phyloP scores from a whole-genome alignment of 1,139 yeast species.

The Taphrina confusa region DNA sequence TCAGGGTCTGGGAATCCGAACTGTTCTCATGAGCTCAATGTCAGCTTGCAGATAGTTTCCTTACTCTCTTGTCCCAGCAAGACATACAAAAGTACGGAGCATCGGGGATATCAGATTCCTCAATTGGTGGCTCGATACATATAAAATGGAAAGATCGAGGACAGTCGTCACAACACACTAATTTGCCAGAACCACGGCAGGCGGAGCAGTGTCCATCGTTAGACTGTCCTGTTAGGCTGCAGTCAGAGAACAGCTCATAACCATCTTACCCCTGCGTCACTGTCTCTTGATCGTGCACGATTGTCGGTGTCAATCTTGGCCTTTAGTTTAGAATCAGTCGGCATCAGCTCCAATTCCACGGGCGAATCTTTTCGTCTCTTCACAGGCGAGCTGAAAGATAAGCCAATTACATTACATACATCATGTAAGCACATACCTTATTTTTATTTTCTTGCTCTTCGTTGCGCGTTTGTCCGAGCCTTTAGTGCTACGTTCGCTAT shows the following conservation, averaged over 20 bases:
- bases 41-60: neutral
- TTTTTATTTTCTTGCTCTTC: slow-evolving; percentile 28
- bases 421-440: neutral
- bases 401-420: neutral
- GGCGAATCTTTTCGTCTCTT: slow-evolving; percentile 8
- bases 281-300: slow-evolving; percentile 15
- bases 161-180: slow-evolving; percentile 90
- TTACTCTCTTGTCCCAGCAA: slow-evolving; percentile 50
- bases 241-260: no score
- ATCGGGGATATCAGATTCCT: slow-evolving; percentile 72
- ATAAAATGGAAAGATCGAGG: slow-evolving; percentile 89
- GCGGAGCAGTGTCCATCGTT: slow-evolving; percentile 88
- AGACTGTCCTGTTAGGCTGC: slow-evolving; percentile 21
- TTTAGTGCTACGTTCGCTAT: neutral
- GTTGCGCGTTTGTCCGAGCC: neutral
- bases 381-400: slow-evolving; percentile 5
- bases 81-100: slow-evolving; percentile 81
- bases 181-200: slow-evolving; percentile 85
- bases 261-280: slow-evolving; percentile 14
- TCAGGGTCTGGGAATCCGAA: slow-evolving; percentile 26
- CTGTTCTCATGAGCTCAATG: neutral
- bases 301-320: slow-evolving; percentile 3
- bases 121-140: slow-evolving; percentile 88
- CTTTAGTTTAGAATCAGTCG: slow-evolving; percentile 11
- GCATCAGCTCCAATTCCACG: slow-evolving; percentile 22